phyloP scores from a whole-genome alignment of 768 basidiomycete species.

The Lentinula lateritia region DNA sequence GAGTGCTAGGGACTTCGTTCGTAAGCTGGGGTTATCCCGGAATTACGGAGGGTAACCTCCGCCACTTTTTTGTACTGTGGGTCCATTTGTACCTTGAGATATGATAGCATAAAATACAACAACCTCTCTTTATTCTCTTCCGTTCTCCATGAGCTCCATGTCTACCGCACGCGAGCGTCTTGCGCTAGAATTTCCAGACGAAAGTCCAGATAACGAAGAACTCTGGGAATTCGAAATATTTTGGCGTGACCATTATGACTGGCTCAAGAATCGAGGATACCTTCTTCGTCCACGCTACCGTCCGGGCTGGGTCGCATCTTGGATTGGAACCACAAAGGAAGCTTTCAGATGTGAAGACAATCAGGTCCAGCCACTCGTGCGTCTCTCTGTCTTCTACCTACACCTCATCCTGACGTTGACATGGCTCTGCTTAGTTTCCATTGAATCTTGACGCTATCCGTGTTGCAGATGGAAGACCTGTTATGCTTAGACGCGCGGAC shows the following conservation, averaged over 20 bases:
- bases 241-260: conserved; percentile 17
- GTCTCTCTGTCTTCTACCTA: neutral
- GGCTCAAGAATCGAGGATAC: conserved; percentile 27
- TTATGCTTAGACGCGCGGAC: conserved; percentile 23
- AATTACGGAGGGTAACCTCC: no score
- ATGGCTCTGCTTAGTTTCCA: conserved; percentile 14
- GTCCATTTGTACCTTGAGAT: no score
- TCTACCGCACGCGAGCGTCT: neutral
- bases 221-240: neutral
- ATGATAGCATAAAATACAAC: no score
- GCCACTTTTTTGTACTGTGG: no score
- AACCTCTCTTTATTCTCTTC: no score
- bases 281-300: conserved; percentile 24
- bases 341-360: conserved; percentile 9
- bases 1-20: no score
- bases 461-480: conserved; percentile 9
- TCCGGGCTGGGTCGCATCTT: conserved; percentile 10
- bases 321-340: no score
- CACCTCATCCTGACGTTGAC: conserved; percentile 17
- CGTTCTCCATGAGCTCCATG: neutral
- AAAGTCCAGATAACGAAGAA: neutral
- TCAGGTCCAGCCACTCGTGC: neutral
- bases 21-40: no score
- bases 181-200: neutral
- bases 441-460: conserved; percentile 11